Conservation (phyloP, 495 filamentous ascomycete genomes). For the Lophiostoma macrostomum region DNA sequence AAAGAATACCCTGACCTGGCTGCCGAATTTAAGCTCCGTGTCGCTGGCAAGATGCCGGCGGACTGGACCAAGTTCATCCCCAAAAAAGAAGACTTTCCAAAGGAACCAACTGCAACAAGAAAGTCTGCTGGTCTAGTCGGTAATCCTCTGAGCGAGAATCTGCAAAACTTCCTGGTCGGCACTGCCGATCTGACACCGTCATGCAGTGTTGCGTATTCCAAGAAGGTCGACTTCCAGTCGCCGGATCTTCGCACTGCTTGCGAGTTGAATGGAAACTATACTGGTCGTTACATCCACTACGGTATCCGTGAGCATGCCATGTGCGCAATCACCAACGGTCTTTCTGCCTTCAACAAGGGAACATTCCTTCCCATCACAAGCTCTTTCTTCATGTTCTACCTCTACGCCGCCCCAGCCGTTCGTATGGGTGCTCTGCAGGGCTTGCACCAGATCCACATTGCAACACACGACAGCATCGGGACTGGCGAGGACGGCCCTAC, state of each 20-base stretch:
- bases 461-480: slow-evolving; percentile 60
- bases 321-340: slow-evolving; percentile 53
- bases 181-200: slow-evolving; percentile 59
- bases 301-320: slow-evolving; percentile 57
- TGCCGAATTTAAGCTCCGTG: slow-evolving; percentile 47
- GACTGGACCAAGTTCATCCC: slow-evolving; percentile 31
- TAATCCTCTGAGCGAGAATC: slow-evolving; percentile 49
- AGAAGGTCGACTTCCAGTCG: too few species aligned
- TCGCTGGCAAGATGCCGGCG: slow-evolving; percentile 40
- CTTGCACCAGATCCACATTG: slow-evolving; percentile 56
- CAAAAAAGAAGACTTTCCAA: slow-evolving; percentile 46
- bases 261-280: slow-evolving; percentile 49
- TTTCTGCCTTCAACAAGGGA: slow-evolving; percentile 50
- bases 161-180: slow-evolving; percentile 55
- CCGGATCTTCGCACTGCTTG: slow-evolving; percentile 44
- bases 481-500: slow-evolving; percentile 61
- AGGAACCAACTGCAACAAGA: slow-evolving; percentile 49
- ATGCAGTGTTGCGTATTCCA: slow-evolving; percentile 55
- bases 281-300: slow-evolving; percentile 54
- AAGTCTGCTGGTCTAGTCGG: slow-evolving; percentile 51
- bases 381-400: slow-evolving; percentile 62
- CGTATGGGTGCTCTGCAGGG: slow-evolving; percentile 59
- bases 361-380: slow-evolving; percentile 54
- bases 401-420: slow-evolving; percentile 55
- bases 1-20: slow-evolving; percentile 47